Evolutionary conservation across 768 basidiomycete genomes (phyloP), one percentile per base, ranked within the genome.

Genomic region (Astraeus odoratus): DNA sequence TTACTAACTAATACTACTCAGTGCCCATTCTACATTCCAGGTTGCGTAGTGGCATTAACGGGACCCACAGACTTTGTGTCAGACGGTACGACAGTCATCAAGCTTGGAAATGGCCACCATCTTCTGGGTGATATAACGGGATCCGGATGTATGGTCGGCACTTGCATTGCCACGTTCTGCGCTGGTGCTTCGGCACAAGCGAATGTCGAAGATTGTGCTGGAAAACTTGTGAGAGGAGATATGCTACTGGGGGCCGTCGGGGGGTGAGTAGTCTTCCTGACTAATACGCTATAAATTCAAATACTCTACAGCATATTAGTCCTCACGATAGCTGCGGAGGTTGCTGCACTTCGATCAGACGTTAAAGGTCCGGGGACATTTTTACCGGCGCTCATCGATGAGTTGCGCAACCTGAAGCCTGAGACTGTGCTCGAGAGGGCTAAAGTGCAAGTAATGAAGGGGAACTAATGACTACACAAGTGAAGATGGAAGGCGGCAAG

Each of bases 111-210:
- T 55, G 94, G 94, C 0, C 72, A 86, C 56, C 64, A 69, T 13
- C 66, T 85, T 20, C 76, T 96, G 7, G 83, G 81, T 0, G 70
- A 75, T 43, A 91, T 97, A 45, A 96, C 94, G 0, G 94, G 93
- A 1, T 87, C 87, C 20, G 93, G 93, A 4, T 97, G 93, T 57
- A 80, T 94, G 61, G 69, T 80, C 19, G 86, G 86, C 22, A 85
- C 86, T 8, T 71, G 76, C 24, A 75, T 95, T 39, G 86, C 90
- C 1, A 77, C 83, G 13, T 93, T 83, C 65, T 88, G 86, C 59
- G 90, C 83, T 4, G 83, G 78, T 2, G 79, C 81, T 57, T 75
- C 24, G 60, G 63, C 25, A 63, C 64, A n/a, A 58, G 66, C 16
- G 34, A 59, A 52, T 44, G 59, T 39, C 43, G 53, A 49, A 47